Evolutionary conservation across 306 rosid species (phyloP).

Genomic region (Cucumis cinereus): DNA sequence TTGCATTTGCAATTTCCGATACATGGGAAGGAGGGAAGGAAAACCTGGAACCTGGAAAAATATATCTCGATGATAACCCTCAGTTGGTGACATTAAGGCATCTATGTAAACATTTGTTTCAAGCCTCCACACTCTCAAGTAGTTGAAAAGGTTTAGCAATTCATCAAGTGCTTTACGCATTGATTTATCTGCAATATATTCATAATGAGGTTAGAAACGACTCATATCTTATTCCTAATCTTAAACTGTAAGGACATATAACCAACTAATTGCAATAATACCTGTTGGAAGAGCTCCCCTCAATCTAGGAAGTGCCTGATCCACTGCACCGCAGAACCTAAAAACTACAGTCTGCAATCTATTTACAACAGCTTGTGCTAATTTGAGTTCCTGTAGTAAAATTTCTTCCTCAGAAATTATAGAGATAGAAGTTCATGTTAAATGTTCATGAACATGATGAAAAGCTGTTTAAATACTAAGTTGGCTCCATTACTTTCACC

Average conservation of each 20-base stretch:
- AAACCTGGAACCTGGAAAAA: conserved; percentile 69
- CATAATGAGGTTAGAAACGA: not conserved
- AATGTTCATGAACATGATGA: not conserved
- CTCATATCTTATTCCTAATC: not conserved
- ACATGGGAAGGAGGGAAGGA: not conserved
- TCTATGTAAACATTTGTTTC: conserved; percentile 59
- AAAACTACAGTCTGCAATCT: conserved; percentile 84
- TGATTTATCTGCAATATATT: conserved; percentile 53
- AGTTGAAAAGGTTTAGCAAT: conserved; percentile 59
- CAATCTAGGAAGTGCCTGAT: conserved; percentile 83
- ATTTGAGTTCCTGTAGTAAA: conserved; percentile 54
- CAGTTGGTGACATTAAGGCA: conserved; percentile 80
- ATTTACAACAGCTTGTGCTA: conserved; percentile 78
- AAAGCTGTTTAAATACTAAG: not conserved
- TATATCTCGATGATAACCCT: conserved; percentile 68
- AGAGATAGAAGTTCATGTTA: not conserved
- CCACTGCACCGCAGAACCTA: conserved; percentile 80
- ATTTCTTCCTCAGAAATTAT: not conserved
- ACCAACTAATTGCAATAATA: conserved; percentile 18
- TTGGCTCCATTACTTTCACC: too few relatives aligned
- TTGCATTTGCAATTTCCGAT: not conserved
- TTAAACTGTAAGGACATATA: conserved; percentile 3
- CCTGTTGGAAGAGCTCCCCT: conserved; percentile 89
- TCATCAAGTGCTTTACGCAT: conserved; percentile 84
- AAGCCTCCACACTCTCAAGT: conserved; percentile 77